These are phyloP conservation scores for Gnomoniopsis smithogilvyi DNA, from an alignment of 2,329 filamentous ascomycete species.

Conservation along the genomic window DNA sequence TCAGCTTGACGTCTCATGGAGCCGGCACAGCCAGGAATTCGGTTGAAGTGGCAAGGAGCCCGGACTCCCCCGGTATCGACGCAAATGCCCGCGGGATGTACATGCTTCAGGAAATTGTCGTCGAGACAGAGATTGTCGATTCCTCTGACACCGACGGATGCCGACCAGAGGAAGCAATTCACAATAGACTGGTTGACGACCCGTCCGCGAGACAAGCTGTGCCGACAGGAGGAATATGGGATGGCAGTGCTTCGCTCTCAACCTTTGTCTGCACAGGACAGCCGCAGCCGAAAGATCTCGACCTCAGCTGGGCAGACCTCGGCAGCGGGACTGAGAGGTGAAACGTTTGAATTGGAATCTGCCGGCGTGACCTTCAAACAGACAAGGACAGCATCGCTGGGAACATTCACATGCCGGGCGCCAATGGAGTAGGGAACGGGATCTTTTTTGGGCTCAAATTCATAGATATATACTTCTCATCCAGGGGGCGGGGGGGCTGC, in stretches of 20 bases:
- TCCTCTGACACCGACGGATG: neutral
- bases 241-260: neutral
- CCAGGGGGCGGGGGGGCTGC: neutral
- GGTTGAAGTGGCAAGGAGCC: neutral
- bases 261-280: neutral
- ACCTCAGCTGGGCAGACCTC: neutral
- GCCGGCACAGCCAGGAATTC: neutral
- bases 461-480: neutral
- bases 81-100: neutral
- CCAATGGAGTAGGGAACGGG: too few relatives aligned
- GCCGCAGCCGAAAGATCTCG: neutral
- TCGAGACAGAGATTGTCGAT: neutral
- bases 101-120: conserved; percentile 6
- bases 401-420: too few relatives aligned
- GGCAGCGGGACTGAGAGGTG: neutral
- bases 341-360: neutral
- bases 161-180: neutral
- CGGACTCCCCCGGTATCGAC: neutral
- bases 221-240: neutral
- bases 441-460: neutral
- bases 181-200: neutral
- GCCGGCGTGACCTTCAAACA: too few relatives aligned
- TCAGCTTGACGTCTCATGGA: neutral
- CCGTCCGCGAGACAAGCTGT: neutral
- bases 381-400: too few relatives aligned